A percentile compares a stretch with the other conserved stretches of the same genome.
Conservation (phyloP, 345 rosid species). For the Citrus sp. region DNA sequence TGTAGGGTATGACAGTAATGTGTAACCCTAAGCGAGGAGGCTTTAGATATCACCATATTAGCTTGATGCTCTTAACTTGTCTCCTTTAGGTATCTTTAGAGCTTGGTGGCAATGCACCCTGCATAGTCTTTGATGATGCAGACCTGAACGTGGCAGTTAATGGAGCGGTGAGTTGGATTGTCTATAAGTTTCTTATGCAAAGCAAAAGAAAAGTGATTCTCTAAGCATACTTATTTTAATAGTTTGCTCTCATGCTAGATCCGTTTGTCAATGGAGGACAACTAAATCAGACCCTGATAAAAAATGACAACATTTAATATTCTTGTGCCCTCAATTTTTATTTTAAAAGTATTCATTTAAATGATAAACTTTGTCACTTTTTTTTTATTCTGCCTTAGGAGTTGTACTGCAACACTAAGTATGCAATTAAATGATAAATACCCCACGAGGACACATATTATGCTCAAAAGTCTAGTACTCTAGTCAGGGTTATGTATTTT, state of each 20-base stretch:
- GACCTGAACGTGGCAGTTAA: constrained; percentile 89
- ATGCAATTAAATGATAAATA: not conserved
- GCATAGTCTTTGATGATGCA: constrained; percentile 95
- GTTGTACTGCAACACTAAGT: not conserved
- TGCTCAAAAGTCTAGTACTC: not conserved
- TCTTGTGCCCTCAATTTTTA: not conserved
- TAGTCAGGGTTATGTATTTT: not conserved
- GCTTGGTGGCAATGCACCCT: constrained; percentile 98
- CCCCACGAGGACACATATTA: not conserved
- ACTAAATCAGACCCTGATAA: constrained; percentile 1
- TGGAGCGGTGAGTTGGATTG: constrained; percentile 71
- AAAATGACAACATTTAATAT: not conserved
- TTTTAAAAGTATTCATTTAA: not conserved
- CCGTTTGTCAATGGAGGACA: not conserved
- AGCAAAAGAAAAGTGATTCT: not conserved
- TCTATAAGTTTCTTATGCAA: not conserved
- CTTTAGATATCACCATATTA: not conserved
- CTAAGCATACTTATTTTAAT: not conserved
- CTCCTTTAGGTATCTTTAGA: constrained; percentile 72
- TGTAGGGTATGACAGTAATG: constrained; percentile 13
- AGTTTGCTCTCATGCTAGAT: not conserved
- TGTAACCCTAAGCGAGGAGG: not conserved
- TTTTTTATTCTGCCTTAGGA: not conserved
- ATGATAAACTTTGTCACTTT: not conserved
- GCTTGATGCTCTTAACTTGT: constrained; percentile 18